Base-by-base conservation (phyloP, 192 early-diverging fungal species). In the Entomortierella lignicola region DNA sequence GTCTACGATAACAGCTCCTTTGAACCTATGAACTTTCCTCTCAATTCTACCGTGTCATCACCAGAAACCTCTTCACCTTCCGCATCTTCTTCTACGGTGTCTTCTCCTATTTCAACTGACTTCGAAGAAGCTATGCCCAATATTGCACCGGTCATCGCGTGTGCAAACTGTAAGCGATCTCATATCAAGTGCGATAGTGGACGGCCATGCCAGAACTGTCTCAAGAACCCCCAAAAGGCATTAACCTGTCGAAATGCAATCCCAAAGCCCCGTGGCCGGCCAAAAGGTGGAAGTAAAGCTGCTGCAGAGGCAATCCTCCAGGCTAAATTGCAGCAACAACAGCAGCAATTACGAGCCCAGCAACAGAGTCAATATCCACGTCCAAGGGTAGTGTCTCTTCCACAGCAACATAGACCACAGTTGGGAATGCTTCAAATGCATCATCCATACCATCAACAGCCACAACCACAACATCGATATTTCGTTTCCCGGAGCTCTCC, bases 171-270 rank as follows among this genome's bases (percentile, higher is more conserved):
- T 25, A 79, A 79, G 34, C 55, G 68, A 4, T 79, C 75, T 41
- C 75, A 79, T 20, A 79, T 79, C 52, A 79, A 79, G 39, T 79
- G 75, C 26, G 75, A 79, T 34, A 59, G 48, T 60, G 75, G 75
- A 10, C 54, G 75, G 23, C 75, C 75, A 0, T 79, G 75, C 57
- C 60, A 59, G 12, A 79, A 70, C 26, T 79, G 75, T 50, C 62
- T 52, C 39, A 79, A 79, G 52, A 61, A 79, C 37, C 75, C 75
- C 0, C 52, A 44, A 50, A 79, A 79, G 55, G 75, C 75, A n/a
- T 0, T 55, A 62, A 79, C 75, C 21, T 79, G 75, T 23, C 61
- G 75, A 53, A 63, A 79, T 37, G 75, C 75, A 2, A 56, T 60
- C 11, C 75, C 75, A n/a, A 79, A 79, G 57, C 75, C 75, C 1